Evolutionary conservation across 805 yeast species (phyloP).

Genomic region (Metschnikowia vanudenii): DNA sequence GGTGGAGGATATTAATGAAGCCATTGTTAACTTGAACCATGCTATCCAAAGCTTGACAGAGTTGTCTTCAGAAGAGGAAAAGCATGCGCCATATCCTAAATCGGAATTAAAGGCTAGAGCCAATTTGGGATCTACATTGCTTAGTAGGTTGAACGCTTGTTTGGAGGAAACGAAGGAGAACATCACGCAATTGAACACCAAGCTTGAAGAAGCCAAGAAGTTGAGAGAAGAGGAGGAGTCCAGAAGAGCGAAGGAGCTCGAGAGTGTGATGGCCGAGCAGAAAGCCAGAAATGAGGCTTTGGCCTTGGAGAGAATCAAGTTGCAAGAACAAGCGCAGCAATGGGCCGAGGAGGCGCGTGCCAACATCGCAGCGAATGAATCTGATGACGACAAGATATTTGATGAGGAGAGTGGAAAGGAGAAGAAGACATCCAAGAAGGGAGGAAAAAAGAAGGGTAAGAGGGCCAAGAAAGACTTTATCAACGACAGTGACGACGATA

Average conservation of each 20-base stretch:
- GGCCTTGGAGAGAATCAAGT: conserved; percentile 45
- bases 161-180: conserved; percentile 69
- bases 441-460: conserved; percentile 24
- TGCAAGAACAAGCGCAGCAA: conserved; percentile 51
- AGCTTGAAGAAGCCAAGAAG: conserved; percentile 72
- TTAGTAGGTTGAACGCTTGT: conserved; percentile 66
- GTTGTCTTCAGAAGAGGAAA: conserved; percentile 51
- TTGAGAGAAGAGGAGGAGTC: conserved; percentile 56
- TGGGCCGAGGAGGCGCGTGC: conserved; percentile 47
- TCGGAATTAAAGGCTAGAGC: conserved; percentile 83
- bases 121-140: conserved; percentile 77
- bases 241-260: conserved; percentile 35
- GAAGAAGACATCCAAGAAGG: conserved; percentile 21
- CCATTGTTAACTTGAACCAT: conserved; percentile 54
- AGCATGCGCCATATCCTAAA: conserved; percentile 72
- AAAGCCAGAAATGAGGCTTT: conserved; percentile 47
- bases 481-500: conserved; percentile 36
- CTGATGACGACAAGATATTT: conserved; percentile 33
- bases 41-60: conserved; percentile 62
- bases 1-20: conserved; percentile 56
- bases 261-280: conserved; percentile 41
- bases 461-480: conserved; percentile 33
- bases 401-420: conserved; percentile 27
- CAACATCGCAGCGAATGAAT: conserved; percentile 37
- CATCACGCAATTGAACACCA: conserved; percentile 55